These are phyloP conservation scores for Gynostemma pentaphyllum DNA, from an alignment of 306 rosid species.

Conservation along the genomic window DNA sequence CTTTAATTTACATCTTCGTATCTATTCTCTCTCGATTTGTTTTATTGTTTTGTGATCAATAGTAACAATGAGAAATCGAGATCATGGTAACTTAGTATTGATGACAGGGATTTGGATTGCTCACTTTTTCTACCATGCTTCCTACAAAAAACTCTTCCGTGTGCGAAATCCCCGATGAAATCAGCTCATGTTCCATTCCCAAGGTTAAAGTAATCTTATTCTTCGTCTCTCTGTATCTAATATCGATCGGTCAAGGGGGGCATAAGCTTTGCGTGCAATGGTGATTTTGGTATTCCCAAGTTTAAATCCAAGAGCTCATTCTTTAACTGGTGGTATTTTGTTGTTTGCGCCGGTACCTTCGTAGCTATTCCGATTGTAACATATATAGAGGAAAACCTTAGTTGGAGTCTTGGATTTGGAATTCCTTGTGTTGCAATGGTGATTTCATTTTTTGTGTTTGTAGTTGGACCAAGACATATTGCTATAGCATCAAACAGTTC, in stretches of 20 bases:
- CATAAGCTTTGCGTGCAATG: slow-evolving; percentile 40
- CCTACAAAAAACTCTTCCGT: slow-evolving; percentile 19
- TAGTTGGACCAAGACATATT: slow-evolving; percentile 37
- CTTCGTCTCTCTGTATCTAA: too few species aligned
- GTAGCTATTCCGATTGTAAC: slow-evolving; percentile 17
- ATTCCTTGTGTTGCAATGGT: slow-evolving; percentile 36
- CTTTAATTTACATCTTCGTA: slow-evolving; percentile 30
- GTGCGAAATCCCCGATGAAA: slow-evolving; percentile 26
- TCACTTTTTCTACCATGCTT: too few species aligned
- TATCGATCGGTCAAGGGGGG: too few species aligned
- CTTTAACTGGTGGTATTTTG: slow-evolving; percentile 74
- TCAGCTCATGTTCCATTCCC: too few species aligned
- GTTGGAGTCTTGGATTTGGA: slow-evolving; percentile 63
- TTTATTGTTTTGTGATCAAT: not conserved
- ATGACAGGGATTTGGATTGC: slow-evolving; percentile 50
- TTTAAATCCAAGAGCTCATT: slow-evolving; percentile 58
- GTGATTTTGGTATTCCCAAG: slow-evolving; percentile 61
- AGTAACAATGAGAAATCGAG: too few species aligned
- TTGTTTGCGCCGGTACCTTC: slow-evolving; percentile 22
- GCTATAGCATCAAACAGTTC: slow-evolving; percentile 15
- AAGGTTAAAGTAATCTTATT: too few species aligned
- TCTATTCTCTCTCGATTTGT: not conserved
- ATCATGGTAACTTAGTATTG: too few species aligned
- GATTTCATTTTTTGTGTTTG: slow-evolving; percentile 30
- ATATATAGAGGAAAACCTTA: too few species aligned